A percentile compares a stretch with the other conserved stretches of the same genome.
Evolutionary conservation across 2,329 filamentous ascomycete genomes (phyloP).

Genomic region (Xylaria sp.): DNA sequence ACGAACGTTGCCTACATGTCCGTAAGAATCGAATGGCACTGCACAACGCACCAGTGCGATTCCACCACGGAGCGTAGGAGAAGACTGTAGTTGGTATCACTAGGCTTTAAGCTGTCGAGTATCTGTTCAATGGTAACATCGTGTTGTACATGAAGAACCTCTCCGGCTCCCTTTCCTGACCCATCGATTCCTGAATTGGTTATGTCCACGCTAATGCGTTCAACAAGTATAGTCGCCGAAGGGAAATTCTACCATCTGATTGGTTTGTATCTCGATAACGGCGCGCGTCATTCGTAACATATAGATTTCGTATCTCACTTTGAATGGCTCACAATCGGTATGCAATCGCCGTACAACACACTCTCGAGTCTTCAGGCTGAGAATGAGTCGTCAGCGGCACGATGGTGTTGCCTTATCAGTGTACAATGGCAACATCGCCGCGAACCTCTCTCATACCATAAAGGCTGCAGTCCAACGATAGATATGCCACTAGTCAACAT

Average conservation of each 20-base stretch:
- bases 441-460: conserved; percentile 5
- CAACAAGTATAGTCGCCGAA: neutral
- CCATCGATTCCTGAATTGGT: neutral
- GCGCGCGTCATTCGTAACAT: conserved; percentile 9
- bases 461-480: neutral
- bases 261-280: neutral
- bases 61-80: neutral
- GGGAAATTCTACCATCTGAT: neutral
- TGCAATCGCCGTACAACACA: neutral
- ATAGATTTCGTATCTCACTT: conserved; percentile 3
- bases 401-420: conserved; percentile 5
- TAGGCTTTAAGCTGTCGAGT: neutral
- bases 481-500: neutral
- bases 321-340: conserved; percentile 3
- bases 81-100: neutral
- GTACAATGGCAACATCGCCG: neutral
- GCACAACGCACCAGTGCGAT: neutral
- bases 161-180: neutral
- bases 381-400: conserved; percentile 6
- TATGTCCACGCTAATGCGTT: neutral
- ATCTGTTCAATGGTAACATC: neutral
- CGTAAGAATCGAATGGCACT: neutral
- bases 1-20: neutral
- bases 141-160: neutral
- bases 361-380: neutral